Conservation (phyloP, 352 stramenopile species). For the Pythium coloratum region DNA sequence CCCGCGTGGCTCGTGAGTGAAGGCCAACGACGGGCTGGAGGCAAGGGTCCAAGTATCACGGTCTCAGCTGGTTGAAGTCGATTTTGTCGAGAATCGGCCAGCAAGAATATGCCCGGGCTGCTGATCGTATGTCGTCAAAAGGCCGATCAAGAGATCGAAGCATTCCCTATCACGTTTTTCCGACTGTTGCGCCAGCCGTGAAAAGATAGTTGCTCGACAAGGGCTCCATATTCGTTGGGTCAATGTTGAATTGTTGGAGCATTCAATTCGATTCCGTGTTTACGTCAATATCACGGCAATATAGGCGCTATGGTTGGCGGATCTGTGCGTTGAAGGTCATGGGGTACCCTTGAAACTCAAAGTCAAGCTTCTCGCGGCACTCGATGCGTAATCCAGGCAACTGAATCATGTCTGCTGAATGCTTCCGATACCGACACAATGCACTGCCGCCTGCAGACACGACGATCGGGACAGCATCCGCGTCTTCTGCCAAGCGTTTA, state of each 20-base stretch:
- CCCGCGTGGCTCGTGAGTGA: slow-evolving; percentile 19
- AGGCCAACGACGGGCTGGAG: background rate
- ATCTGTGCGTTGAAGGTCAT: slow-evolving; percentile 11
- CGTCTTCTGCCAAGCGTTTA: background rate
- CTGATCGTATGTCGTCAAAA: slow-evolving; percentile 19
- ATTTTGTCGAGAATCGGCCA: slow-evolving; percentile 5
- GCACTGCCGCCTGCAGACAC: slow-evolving; percentile 11
- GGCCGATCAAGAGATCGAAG: slow-evolving; percentile 18
- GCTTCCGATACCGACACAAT: background rate
- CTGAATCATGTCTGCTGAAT: background rate
- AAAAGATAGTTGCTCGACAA: background rate
- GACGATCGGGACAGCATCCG: background rate
- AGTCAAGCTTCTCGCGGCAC: slow-evolving; percentile 11
- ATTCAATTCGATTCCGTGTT: too few species aligned
- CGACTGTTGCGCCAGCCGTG: background rate
- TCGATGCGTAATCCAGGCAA: slow-evolving; percentile 1
- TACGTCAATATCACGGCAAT: too few species aligned
- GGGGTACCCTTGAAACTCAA: slow-evolving; percentile 5
- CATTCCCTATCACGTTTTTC: slow-evolving; percentile 7
- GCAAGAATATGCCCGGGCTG: background rate
- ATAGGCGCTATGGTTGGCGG: background rate
- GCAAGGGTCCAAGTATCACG: slow-evolving; percentile 2
- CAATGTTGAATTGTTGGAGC: too few species aligned
- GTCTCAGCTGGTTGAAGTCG: slow-evolving; percentile 21
- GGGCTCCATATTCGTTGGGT: too few species aligned